A percentile compares a stretch with the other conserved stretches of the same genome.
Evolutionary conservation across 768 basidiomycete species (phyloP).

Genomic region (Cystobasidium onofrii): DNA sequence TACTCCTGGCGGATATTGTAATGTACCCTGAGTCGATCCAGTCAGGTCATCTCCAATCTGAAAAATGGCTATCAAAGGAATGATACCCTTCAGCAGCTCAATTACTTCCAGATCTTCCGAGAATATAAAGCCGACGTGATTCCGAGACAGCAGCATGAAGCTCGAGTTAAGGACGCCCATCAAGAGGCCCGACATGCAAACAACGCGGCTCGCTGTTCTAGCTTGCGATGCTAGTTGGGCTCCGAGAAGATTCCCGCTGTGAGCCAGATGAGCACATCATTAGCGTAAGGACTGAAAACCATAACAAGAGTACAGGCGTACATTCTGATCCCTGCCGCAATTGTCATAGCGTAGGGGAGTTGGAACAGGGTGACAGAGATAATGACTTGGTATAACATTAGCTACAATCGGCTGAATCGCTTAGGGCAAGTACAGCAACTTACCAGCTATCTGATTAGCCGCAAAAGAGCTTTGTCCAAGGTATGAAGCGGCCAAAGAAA

Average conservation of each 20-base stretch:
- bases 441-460: slow-evolving; percentile 11
- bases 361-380: not conserved
- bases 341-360: not conserved
- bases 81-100: not conserved
- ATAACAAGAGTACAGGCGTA: not conserved
- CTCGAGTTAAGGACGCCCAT: not conserved
- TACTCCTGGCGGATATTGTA: no score
- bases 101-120: not conserved
- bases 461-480: not conserved
- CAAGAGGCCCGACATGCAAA: not conserved
- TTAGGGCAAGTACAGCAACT: not conserved
- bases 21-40: not conserved
- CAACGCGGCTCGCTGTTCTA: not conserved
- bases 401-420: not conserved
- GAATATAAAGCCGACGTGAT: not conserved
- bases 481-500: not conserved
- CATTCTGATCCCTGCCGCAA: slow-evolving; percentile 1
- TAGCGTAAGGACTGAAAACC: not conserved
- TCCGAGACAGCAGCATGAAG: not conserved
- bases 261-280: not conserved
- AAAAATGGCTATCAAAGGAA: slow-evolving; percentile 12
- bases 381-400: not conserved
- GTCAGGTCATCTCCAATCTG: slow-evolving; percentile 13
- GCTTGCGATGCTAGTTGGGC: not conserved
- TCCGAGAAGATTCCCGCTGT: not conserved